A percentile compares a stretch with the other conserved stretches of the same genome.
These are phyloP conservation scores for Corymbia citriodora DNA, from an alignment of 441 rosid species.

Conservation along the genomic window DNA sequence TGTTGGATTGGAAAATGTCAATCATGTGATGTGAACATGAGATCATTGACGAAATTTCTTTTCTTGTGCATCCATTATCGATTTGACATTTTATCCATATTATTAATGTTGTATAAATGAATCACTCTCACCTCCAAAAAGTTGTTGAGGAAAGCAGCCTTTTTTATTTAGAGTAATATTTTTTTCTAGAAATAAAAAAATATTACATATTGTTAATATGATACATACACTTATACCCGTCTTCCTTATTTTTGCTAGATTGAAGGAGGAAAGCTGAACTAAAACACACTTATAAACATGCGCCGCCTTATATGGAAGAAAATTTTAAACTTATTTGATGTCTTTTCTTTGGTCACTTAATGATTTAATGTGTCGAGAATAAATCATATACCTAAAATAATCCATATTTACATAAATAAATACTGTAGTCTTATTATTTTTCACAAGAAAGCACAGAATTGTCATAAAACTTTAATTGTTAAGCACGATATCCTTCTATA, in stretches of 20 bases:
- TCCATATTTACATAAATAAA: too few species aligned
- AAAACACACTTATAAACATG: neutral
- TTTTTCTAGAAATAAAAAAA: neutral
- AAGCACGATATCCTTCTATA: rapidly evolving
- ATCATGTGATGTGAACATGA: neutral
- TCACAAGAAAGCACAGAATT: neutral
- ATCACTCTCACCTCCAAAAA: neutral
- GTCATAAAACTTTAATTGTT: neutral
- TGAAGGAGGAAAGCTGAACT: neutral
- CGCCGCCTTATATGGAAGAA: neutral
- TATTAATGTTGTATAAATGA: rapidly evolving
- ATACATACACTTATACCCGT: rapidly evolving
- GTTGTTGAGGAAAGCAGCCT: neutral
- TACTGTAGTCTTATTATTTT: neutral
- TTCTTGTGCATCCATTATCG: neutral
- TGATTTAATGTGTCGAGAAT: neutral
- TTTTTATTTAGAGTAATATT: neutral
- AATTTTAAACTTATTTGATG: neutral
- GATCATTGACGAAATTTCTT: neutral
- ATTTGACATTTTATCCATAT: neutral
- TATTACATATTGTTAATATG: rapidly evolving
- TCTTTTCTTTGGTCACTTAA: too few species aligned
- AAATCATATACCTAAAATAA: too few species aligned
- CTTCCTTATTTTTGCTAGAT: rapidly evolving
- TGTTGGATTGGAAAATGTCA: rapidly evolving